A percentile compares a stretch with the other conserved stretches of the same genome.
Conservation (phyloP, 1,284 basidiomycete genomes). For the Leccinum fuscescens region DNA sequence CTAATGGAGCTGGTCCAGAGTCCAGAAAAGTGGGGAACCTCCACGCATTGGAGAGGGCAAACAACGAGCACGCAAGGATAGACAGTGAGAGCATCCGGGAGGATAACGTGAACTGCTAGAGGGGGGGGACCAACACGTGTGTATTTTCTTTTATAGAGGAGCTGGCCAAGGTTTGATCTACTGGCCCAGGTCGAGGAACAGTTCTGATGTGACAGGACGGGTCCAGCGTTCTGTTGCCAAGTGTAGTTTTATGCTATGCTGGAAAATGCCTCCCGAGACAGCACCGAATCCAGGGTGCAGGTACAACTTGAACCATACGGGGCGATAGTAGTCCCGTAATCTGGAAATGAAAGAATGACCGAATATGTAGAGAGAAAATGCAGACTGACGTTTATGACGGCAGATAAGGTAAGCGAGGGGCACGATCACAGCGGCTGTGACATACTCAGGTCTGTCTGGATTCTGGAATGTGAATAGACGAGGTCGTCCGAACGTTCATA, state of each 20-base stretch:
- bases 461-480: not conserved
- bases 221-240: not conserved
- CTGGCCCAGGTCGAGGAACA: not conserved
- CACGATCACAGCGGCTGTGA: not conserved
- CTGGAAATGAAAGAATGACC: not conserved
- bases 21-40: not conserved
- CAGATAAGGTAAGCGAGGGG: not conserved
- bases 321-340: not conserved
- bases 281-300: not conserved
- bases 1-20: not conserved
- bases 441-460: not conserved
- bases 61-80: not conserved
- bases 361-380: too few relatives aligned
- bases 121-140: not conserved
- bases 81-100: not conserved
- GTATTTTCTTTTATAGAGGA: slow-evolving; percentile 15
- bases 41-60: not conserved
- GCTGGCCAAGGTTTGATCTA: not conserved
- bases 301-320: not conserved
- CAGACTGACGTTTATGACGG: not conserved
- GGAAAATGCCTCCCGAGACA: not conserved
- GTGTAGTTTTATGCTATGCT: not conserved
- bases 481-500: not conserved
- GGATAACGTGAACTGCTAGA: not conserved
- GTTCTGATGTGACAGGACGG: not conserved